Percentiles rank a stretch among this genome's conserved stretches.
phyloP scores from a whole-genome alignment of 1,284 basidiomycete genomes.

The Leccinum brunneo-olivaceum region DNA sequence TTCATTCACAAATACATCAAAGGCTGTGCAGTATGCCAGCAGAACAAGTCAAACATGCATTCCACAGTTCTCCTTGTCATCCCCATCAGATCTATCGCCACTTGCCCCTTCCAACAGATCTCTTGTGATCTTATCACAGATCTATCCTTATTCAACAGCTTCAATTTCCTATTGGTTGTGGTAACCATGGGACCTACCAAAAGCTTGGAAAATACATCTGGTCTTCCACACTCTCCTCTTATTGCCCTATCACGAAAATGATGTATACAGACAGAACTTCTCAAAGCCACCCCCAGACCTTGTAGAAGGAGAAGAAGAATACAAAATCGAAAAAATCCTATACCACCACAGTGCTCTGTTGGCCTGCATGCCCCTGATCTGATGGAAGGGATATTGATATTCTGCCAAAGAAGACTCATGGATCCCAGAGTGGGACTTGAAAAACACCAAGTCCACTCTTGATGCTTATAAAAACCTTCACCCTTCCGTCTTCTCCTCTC shows the following conservation, averaged over 20 bases:
- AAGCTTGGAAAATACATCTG: neutral
- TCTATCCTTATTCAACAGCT: conserved; percentile 4
- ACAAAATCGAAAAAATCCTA: too few relatives aligned
- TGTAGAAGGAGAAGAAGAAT: too few relatives aligned
- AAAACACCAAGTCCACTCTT: too few relatives aligned
- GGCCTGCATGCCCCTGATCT: too few relatives aligned
- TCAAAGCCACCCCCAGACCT: too few relatives aligned
- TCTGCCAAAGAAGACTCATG: too few relatives aligned
- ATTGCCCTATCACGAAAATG: neutral
- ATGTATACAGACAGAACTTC: too few relatives aligned
- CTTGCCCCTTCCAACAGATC: conserved; percentile 7
- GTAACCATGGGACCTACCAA: conserved; percentile 7
- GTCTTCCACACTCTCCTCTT: neutral
- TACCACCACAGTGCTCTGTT: too few relatives aligned
- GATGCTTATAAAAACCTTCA: too few relatives aligned
- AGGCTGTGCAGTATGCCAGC: conserved; percentile 12
- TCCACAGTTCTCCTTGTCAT: neutral
- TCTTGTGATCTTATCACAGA: neutral
- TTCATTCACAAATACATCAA: conserved; percentile 13
- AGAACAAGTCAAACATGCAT: conserved; percentile 7
- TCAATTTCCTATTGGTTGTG: neutral
- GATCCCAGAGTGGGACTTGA: too few relatives aligned
- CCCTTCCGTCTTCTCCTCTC: too few relatives aligned
- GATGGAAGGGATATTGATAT: too few relatives aligned
- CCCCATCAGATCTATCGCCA: neutral